Percentiles rank a stretch among this genome's conserved stretches.
These are phyloP conservation scores for Pseudocercospora macadamiae DNA, from an alignment of 2,329 filamentous ascomycete species.

Conservation along the genomic window DNA sequence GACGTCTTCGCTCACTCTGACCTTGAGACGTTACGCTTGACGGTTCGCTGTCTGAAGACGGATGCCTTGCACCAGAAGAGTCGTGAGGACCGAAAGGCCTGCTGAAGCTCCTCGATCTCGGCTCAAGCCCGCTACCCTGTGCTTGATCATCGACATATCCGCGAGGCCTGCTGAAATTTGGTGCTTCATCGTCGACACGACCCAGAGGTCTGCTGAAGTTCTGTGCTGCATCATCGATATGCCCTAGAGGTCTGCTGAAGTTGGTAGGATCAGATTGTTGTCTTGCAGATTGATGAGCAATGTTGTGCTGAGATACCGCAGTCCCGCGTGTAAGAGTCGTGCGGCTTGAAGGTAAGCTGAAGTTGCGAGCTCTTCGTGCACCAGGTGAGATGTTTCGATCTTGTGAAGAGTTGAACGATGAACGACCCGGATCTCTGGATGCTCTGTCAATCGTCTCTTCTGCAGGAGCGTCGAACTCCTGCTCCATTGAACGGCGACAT, in stretches of 20 bases:
- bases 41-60: neutral
- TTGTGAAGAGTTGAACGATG: neutral
- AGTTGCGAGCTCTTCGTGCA: neutral
- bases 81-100: neutral
- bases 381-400: neutral
- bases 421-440: neutral
- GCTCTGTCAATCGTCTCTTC: neutral
- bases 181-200: neutral
- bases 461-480: neutral
- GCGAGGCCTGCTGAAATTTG: neutral
- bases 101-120: neutral
- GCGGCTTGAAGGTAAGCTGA: neutral
- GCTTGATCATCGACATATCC: neutral
- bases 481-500: neutral
- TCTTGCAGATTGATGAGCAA: neutral
- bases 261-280: neutral
- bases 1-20: neutral
- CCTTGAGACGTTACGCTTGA: neutral
- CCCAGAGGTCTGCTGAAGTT: too few species aligned
- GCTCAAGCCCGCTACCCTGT: neutral
- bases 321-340: neutral
- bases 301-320: neutral
- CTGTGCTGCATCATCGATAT: neutral
- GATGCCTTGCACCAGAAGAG: neutral
- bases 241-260: neutral